Evolutionary conservation across 2,329 filamentous ascomycete species (phyloP), one percentile per base, ranked within the genome.

Genomic region (Microdochium bolleyi): DNA sequence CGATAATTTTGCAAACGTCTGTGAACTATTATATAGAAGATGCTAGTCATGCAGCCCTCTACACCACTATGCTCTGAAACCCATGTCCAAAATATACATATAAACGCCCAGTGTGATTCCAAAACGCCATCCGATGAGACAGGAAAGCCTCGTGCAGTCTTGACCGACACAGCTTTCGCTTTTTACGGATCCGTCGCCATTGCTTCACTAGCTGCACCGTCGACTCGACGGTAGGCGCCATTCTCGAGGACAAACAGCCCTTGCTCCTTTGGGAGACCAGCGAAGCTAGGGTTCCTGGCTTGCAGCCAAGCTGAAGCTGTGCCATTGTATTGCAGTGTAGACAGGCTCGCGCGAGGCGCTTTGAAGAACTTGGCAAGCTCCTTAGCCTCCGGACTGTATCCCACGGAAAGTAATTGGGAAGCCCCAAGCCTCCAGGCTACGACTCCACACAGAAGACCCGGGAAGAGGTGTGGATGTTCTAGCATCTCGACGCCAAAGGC

Each of bases 381-480:
- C 41, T 46, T 24, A 3, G 19, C 16, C 10, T 11, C 41, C 22
- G 41, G 41, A 22, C 41, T 19, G 19, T 13, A 19, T 3, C 41
- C 19, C 51, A 67, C 63, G 3, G 57, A 57, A 3, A 64, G 56
- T 55, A 59, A 69, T 8, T 62, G 61, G 52, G 78, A 78, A 2
- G 84, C 78, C 0, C 91, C 91, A 2, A 95, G 70, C 54, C 86
- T 81, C 3, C 85, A 82, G 1, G 84, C 82, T 10, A 96, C 89
- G 2, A 97, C 82, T 0, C 80, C 80, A 3, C 83, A 80, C 61
- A 97, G 77, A 60, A 97, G 76, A 3, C 88, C 88, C 0, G 89
- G 85, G 70, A 95, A 97, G 2, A 97, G 77, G 77, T 94, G 95
- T 0, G 94, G 91, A 61, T 97, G 91, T 67, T 97, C 91, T 63